Conservation (phyloP, 768 basidiomycete species). For the Rhodotorula taiwanensis region DNA sequence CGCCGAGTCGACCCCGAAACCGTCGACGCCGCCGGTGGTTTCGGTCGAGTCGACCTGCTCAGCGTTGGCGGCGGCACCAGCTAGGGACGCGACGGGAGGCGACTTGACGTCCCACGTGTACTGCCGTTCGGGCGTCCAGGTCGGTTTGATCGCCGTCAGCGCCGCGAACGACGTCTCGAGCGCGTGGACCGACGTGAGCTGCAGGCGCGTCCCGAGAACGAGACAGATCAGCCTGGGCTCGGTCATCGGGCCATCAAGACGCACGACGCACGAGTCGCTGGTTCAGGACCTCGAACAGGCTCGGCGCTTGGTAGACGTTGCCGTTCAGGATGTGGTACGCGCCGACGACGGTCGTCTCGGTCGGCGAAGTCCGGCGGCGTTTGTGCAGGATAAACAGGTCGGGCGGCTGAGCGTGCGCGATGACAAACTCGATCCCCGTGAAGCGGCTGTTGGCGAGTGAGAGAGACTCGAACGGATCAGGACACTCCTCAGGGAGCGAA, state of each 20-base stretch:
- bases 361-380: slow-evolving; percentile 71
- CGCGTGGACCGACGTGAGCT: slow-evolving; percentile 39
- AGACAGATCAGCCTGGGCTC: background rate
- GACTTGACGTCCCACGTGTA: slow-evolving; percentile 75
- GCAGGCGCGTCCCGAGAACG: slow-evolving; percentile 50
- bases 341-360: slow-evolving; percentile 48
- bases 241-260: slow-evolving; percentile 5
- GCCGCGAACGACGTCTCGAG: slow-evolving; percentile 69
- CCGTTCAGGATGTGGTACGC: slow-evolving; percentile 84
- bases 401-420: slow-evolving; percentile 73
- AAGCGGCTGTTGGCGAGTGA: slow-evolving; percentile 49
- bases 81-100: slow-evolving; percentile 43
- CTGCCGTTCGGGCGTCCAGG: slow-evolving; percentile 74
- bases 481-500: background rate
- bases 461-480: background rate
- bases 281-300: slow-evolving; percentile 73
- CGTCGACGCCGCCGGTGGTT: slow-evolving; percentile 15
- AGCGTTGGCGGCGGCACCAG: slow-evolving; percentile 16
- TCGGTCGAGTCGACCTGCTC: background rate
- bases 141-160: slow-evolving; percentile 66
- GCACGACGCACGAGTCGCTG: slow-evolving; percentile 61
- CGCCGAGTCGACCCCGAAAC: slow-evolving; percentile 38
- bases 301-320: slow-evolving; percentile 80
- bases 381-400: slow-evolving; percentile 84
- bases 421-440: slow-evolving; percentile 76